Conservation (phyloP, 1,139 yeast genomes). For the Meyerozyma athensensis region DNA sequence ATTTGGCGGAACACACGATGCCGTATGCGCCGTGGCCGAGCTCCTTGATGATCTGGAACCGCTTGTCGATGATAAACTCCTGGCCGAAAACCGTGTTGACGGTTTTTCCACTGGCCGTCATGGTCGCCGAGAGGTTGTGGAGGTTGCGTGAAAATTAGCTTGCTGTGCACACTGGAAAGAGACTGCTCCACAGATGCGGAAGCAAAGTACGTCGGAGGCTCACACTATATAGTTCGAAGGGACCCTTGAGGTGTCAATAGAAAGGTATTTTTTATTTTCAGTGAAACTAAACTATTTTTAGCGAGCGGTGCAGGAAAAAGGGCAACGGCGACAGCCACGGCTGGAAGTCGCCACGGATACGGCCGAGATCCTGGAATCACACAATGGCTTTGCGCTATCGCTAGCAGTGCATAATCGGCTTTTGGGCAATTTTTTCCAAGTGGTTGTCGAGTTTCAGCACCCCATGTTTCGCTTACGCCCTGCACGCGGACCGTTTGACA, state of each 20-base stretch:
- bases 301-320: neutral
- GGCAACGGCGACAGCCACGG: too few relatives aligned
- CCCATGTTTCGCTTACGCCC: too few relatives aligned
- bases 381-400: too few relatives aligned
- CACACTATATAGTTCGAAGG: neutral
- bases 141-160: too few relatives aligned
- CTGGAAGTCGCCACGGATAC: too few relatives aligned
- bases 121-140: neutral
- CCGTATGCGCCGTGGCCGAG: conserved; percentile 98
- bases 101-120: conserved; percentile 14
- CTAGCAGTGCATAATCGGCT: too few relatives aligned
- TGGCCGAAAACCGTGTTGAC: conserved; percentile 72
- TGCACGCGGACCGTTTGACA: too few relatives aligned
- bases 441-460: too few relatives aligned
- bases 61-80: conserved; percentile 80
- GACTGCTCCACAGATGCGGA: too few relatives aligned
- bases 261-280: neutral
- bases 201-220: neutral
- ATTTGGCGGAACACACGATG: conserved; percentile 88
- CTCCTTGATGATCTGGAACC: conserved; percentile 83
- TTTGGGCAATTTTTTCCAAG: too few relatives aligned
- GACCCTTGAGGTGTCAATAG: neutral
- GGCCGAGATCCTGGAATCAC: too few relatives aligned
- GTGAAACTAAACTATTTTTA: conserved; percentile 1
- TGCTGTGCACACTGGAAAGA: neutral